phyloP scores from a whole-genome alignment of 2,329 filamentous ascomycete genomes.

The Sphaceloma murrayae region DNA sequence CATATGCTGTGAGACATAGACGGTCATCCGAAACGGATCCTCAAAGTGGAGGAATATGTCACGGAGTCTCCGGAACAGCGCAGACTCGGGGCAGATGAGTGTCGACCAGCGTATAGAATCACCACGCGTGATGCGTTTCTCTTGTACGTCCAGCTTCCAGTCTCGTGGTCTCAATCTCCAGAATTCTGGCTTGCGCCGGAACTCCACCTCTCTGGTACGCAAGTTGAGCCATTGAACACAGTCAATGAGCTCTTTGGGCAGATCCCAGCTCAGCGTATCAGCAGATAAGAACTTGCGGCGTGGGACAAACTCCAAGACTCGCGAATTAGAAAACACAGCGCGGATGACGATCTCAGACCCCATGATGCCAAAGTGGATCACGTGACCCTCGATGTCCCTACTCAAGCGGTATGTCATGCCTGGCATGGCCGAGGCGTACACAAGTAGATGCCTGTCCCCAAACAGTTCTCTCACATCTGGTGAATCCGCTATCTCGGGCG shows the following conservation, averaged over 20 bases:
- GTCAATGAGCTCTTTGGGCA: conserved; percentile 43
- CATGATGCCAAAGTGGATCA: conserved; percentile 48
- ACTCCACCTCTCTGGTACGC: conserved; percentile 38
- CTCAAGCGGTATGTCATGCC: conserved; percentile 47
- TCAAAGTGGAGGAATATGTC: conserved; percentile 28
- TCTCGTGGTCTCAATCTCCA: conserved; percentile 19
- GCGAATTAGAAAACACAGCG: conserved; percentile 28
- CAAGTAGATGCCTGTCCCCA: conserved; percentile 42
- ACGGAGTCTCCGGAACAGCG: conserved; percentile 29
- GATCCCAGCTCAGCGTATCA: conserved; percentile 28
- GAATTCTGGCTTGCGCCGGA: conserved; percentile 31
- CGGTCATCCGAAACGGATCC: conserved; percentile 28
- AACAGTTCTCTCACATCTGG: conserved; percentile 46
- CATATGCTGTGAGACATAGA: conserved; percentile 1
- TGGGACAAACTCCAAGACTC: conserved; percentile 33
- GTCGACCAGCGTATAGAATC: too few relatives aligned
- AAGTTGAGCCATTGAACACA: conserved; percentile 55
- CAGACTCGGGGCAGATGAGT: conserved; percentile 41
- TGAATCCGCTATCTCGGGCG: conserved; percentile 32
- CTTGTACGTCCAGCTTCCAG: conserved; percentile 25
- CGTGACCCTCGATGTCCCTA: conserved; percentile 30
- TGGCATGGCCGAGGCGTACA: conserved; percentile 41
- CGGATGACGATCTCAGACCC: conserved; percentile 36
- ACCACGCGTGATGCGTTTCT: conserved; percentile 38
- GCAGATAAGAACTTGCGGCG: conserved; percentile 23